These are phyloP conservation scores for Umbellularia californica DNA, from an alignment of 164 flowering plant species.

Conservation along the genomic window DNA sequence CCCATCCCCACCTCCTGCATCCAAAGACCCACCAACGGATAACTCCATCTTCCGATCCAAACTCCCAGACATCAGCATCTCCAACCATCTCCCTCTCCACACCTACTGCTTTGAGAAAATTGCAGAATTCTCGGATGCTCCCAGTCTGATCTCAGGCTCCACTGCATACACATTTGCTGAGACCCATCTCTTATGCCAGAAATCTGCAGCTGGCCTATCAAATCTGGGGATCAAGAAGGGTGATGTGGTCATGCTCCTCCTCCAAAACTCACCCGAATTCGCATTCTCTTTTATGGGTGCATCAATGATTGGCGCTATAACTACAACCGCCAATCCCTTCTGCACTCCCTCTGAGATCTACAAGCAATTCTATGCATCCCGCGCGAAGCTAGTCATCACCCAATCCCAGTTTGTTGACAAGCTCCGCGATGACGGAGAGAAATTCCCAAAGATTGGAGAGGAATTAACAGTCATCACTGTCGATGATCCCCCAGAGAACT, in stretches of 20 bases:
- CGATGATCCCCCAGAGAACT: slow-evolving; percentile 53
- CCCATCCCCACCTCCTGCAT: background rate
- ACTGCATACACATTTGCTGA: slow-evolving; percentile 43
- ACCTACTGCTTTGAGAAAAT: slow-evolving; percentile 54
- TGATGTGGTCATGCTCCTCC: slow-evolving; percentile 64
- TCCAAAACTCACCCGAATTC: slow-evolving; percentile 70
- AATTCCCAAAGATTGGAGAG: slow-evolving; percentile 18
- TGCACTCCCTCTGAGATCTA: slow-evolving; percentile 55
- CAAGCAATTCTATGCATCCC: slow-evolving; percentile 43
- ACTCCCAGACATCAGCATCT: slow-evolving; percentile 54
- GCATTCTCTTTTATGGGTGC: slow-evolving; percentile 66
- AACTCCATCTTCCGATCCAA: slow-evolving; percentile 44
- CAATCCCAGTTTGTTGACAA: slow-evolving; percentile 54
- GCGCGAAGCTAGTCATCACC: slow-evolving; percentile 53
- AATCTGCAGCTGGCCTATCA: slow-evolving; percentile 46
- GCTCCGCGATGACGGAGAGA: slow-evolving; percentile 26
- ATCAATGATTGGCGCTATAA: slow-evolving; percentile 64
- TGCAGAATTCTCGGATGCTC: slow-evolving; percentile 26
- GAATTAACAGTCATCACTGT: slow-evolving; percentile 37
- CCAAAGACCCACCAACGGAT: background rate
- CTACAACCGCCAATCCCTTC: slow-evolving; percentile 77
- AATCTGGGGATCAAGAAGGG: slow-evolving; percentile 46
- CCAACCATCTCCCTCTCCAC: slow-evolving; percentile 67
- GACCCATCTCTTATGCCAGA: slow-evolving; percentile 37
- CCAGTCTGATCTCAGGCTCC: slow-evolving; percentile 52